phyloP scores from a whole-genome alignment of 2,329 filamentous ascomycete species.

The Seiridium unicorne region DNA sequence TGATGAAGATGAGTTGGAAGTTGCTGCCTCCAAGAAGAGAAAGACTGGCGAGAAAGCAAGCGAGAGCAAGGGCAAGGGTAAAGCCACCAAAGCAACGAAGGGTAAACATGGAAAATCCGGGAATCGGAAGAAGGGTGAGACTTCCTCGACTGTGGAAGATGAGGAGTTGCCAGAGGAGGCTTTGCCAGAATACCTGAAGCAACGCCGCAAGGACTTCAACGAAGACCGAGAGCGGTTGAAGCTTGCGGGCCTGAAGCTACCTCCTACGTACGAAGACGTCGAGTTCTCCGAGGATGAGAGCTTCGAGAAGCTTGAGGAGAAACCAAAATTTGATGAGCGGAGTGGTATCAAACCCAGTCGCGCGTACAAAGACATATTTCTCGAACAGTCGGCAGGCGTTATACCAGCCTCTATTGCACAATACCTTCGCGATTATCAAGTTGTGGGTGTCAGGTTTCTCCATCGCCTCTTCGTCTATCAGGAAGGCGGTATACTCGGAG shows the following conservation, averaged over 20 bases:
- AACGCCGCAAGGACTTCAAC: conserved; percentile 63
- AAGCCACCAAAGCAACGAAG: conserved; percentile 9
- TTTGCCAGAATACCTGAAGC: conserved; percentile 71
- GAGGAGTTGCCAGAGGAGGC: conserved; percentile 47
- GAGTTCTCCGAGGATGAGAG: conserved; percentile 72
- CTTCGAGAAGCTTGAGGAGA: conserved; percentile 62
- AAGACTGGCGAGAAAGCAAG: conserved; percentile 14
- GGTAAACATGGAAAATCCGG: conserved; percentile 10
- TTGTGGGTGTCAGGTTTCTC: conserved; percentile 80
- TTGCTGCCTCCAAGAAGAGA: conserved; percentile 19
- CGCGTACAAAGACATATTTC: conserved; percentile 70
- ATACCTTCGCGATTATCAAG: conserved; percentile 88
- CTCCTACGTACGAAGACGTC: conserved; percentile 74
- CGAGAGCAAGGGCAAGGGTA: conserved; percentile 18
- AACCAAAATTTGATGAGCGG: conserved; percentile 62
- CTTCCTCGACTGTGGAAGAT: conserved; percentile 35
- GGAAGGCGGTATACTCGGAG: conserved; percentile 84
- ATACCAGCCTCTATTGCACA: conserved; percentile 89
- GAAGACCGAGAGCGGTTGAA: conserved; percentile 55
- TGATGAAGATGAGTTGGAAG: conserved; percentile 17
- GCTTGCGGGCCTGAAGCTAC: conserved; percentile 69
- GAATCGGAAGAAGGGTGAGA: conserved; percentile 24
- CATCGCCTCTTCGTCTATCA: conserved; percentile 90
- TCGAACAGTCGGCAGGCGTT: conserved; percentile 73
- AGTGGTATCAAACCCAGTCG: conserved; percentile 63